Percentiles rank a stretch among this genome's conserved stretches.
These are phyloP conservation scores for Globisporangium rhizosaccharum DNA, from an alignment of 352 stramenopile species.

Conservation along the genomic window DNA sequence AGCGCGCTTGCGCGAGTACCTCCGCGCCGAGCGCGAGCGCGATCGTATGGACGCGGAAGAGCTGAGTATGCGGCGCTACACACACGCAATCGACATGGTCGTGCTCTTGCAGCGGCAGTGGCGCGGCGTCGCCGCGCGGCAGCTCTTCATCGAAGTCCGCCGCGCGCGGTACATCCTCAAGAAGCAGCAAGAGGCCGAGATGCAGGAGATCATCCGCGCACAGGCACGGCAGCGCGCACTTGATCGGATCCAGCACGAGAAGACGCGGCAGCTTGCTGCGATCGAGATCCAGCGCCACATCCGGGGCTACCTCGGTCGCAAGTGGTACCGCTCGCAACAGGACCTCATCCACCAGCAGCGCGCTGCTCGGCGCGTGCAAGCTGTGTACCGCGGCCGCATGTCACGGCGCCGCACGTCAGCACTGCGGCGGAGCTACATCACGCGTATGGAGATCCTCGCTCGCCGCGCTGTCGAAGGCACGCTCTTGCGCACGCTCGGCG, in stretches of 20 bases:
- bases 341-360: constrained; percentile 46
- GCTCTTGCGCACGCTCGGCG: constrained; percentile 48
- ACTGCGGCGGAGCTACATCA: constrained; percentile 67
- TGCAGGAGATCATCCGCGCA: constrained; percentile 57
- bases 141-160: constrained; percentile 57
- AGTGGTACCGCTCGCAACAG: constrained; percentile 53
- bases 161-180: constrained; percentile 44
- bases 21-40: constrained; percentile 56
- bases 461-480: constrained; percentile 58
- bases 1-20: constrained; percentile 56
- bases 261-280: constrained; percentile 38
- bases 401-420: constrained; percentile 54
- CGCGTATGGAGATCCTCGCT: constrained; percentile 67
- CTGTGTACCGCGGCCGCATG: constrained; percentile 67
- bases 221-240: constrained; percentile 42
- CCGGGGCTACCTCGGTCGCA: constrained; percentile 44
- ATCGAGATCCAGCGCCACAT: constrained; percentile 69
- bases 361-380: constrained; percentile 49
- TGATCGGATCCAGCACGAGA: constrained; percentile 44
- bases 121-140: constrained; percentile 58
- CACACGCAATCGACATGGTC: constrained; percentile 51
- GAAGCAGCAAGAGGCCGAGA: constrained; percentile 63
- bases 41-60: constrained; percentile 55
- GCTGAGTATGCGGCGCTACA: constrained; percentile 26
- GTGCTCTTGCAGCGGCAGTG: constrained; percentile 66